Evolutionary conservation across 345 rosid species (phyloP).

Genomic region (Gossypioides kirkii): DNA sequence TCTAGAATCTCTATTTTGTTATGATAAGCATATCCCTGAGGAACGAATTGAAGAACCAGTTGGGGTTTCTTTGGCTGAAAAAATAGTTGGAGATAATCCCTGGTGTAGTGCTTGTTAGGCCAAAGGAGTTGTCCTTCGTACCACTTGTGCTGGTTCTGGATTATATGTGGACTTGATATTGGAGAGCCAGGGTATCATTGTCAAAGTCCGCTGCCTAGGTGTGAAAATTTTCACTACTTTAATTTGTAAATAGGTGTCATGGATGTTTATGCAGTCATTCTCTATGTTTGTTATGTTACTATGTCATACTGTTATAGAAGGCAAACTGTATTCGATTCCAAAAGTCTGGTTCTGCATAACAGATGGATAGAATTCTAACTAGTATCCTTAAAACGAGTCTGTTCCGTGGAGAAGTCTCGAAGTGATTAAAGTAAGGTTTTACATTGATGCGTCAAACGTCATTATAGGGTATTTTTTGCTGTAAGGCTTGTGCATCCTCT

Average conservation of each 20-base stretch:
- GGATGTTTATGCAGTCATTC: background rate
- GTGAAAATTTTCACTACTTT: slow-evolving; percentile 10
- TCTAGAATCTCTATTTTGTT: slow-evolving; percentile 72
- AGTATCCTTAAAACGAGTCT: background rate
- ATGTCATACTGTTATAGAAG: background rate
- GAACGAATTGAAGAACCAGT: slow-evolving; percentile 78
- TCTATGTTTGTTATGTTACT: background rate
- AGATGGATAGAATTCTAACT: background rate
- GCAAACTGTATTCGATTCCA: background rate
- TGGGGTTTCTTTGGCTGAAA: slow-evolving; percentile 62
- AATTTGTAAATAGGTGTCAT: background rate
- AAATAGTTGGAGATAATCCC: slow-evolving; percentile 57
- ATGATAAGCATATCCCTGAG: slow-evolving; percentile 75
- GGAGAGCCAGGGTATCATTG: slow-evolving; percentile 98
- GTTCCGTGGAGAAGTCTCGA: background rate
- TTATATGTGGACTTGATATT: slow-evolving; percentile 75
- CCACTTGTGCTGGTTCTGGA: slow-evolving; percentile 83
- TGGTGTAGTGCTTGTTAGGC: slow-evolving; percentile 65
- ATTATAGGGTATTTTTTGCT: background rate
- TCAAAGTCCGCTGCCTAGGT: slow-evolving; percentile 95
- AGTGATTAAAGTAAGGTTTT: background rate
- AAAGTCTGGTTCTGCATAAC: background rate
- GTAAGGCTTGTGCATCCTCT: background rate
- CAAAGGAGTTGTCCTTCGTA: slow-evolving; percentile 86
- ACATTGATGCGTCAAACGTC: background rate